Base-by-base conservation (phyloP, 306 rosid genomes). In the Prunus padus region DNA sequence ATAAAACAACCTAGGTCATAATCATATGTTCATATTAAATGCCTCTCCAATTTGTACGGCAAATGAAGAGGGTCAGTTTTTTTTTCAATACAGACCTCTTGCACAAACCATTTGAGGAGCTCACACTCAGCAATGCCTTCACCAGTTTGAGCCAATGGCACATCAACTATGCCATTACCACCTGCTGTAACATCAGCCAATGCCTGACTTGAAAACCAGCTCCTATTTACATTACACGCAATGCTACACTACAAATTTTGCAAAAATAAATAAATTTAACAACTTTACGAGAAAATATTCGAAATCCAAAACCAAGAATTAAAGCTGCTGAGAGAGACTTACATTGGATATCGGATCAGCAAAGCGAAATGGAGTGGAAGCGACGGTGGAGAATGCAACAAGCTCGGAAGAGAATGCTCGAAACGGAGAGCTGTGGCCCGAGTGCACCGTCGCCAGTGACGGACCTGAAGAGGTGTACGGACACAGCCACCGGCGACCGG, bases 81-180 rank as follows among this genome's bases (percentile, higher is more conserved):
- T 37, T 26, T 37, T 7, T 37, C 42, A 23, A 12, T 4, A 25
- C 64, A 61, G 74, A 95, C 98, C 97, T 95, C 91, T 70, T 87
- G 82, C 56, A 92, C 98, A 86, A 92, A 85, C 98, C 98, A 95
- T 81, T 86, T 92, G 79, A 95, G 97, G 74, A 95, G 97, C 62
- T 95, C 97, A 45, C 98, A 95, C 82, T 95, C 98, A 2, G 97
- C 98, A 87, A 95, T 95, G 52, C 98, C 97, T 85, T 95, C 98
- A 30, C 98, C 98, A n/a, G 98, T 95, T 77, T 95, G 97, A 10
- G 97, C 98, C 87, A 95, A 79, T 2, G 91, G 97, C 3, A 95
- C 90, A 40, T 92, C 97, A 54, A 95, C 96, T 11, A 84, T 13
- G 44, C 85, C 88, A 44, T 68, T 25, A 51, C 84, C 88, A 49